Conservation (phyloP, 345 rosid genomes). For the Arabidopsis thaliana region TAIR10.1 NC_003070.9:21806001-21806500, state of each 20-base stretch:
- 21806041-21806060: too few relatives aligned
- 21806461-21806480: background rate
- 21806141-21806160: conserved; percentile 15
- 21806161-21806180: background rate
- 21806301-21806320: background rate
- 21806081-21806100: background rate
- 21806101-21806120: background rate
- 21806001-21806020: too few relatives aligned
- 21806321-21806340: conserved; percentile 44
- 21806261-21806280: conserved; percentile 2
- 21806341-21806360: conserved; percentile 65
- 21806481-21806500: too few relatives aligned
- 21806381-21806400: conserved; percentile 81
- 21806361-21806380: conserved; percentile 63
- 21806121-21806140: background rate
- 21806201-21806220: background rate
- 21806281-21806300: conserved; percentile 30
- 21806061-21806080: background rate
- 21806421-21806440: conserved; percentile 73
- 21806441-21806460: conserved; percentile 22
- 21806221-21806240: background rate
- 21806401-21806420: conserved; percentile 79
- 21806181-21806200: background rate
- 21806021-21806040: too few relatives aligned
- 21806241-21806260: conserved; percentile 12